phyloP scores from a whole-genome alignment of 2,329 filamentous ascomycete genomes.

The Venturia oleaginea region DNA sequence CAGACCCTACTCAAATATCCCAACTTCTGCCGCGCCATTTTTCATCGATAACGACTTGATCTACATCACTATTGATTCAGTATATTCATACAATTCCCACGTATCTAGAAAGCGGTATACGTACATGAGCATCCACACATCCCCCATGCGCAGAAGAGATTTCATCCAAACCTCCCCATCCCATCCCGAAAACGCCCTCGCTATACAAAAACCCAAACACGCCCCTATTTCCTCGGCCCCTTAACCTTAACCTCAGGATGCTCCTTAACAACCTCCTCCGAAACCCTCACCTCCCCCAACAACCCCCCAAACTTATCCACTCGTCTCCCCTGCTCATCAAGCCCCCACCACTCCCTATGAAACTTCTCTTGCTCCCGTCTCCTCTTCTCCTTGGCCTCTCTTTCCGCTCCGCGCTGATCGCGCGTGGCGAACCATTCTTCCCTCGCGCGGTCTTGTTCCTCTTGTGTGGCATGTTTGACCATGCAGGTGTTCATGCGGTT shows the following conservation, averaged over 20 bases:
- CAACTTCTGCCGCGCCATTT: background rate
- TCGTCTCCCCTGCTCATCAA: slow-evolving; percentile 30
- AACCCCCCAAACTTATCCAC: slow-evolving; percentile 11
- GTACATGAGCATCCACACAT: background rate
- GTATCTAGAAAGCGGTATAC: background rate
- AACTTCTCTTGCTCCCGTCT: slow-evolving; percentile 35
- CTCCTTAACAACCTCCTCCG: background rate
- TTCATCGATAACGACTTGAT: background rate
- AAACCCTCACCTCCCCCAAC: background rate
- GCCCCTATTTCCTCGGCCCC: background rate
- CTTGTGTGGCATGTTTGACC: slow-evolving; percentile 73
- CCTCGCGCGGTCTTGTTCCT: slow-evolving; percentile 76
- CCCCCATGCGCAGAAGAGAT: background rate
- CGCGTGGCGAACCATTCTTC: slow-evolving; percentile 86
- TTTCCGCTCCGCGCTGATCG: slow-evolving; percentile 58
- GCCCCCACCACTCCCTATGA: slow-evolving; percentile 43
- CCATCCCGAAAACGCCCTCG: background rate
- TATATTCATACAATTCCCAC: background rate
- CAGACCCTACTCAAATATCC: background rate
- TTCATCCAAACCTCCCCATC: background rate
- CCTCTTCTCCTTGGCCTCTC: slow-evolving; percentile 46
- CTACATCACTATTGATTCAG: background rate
- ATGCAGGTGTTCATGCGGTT: slow-evolving; percentile 91
- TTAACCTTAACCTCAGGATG: slow-evolving; percentile 1
- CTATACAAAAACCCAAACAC: background rate